Evolutionary conservation across 169 alveolate species (phyloP).

Genomic region (Eimeria necatrix): DNA sequence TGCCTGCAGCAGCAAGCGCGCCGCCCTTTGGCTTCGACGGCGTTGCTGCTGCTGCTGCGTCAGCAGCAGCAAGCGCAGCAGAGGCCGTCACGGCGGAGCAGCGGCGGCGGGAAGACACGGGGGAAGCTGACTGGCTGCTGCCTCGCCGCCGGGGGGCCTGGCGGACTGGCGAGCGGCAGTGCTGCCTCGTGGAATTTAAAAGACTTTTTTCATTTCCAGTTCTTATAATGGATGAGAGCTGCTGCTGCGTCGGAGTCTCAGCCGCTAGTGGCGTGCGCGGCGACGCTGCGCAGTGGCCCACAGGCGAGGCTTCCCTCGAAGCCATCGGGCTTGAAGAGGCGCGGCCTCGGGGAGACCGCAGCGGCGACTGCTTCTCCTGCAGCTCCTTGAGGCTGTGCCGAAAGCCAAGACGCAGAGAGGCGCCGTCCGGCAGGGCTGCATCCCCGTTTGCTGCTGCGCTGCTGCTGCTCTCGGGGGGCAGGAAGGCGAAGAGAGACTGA

Average conservation of each 20-base stretch:
- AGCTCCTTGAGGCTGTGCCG: conserved; percentile 72
- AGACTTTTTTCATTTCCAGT: too few species aligned
- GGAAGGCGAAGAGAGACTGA: conserved; percentile 73
- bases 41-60: conserved; percentile 59
- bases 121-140: conserved; percentile 46
- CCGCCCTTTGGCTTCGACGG: conserved; percentile 51
- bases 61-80: conserved; percentile 67
- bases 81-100: conserved; percentile 28
- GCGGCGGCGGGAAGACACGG: conserved; percentile 63
- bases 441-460: conserved; percentile 23
- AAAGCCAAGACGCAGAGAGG: conserved; percentile 67
- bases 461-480: conserved; percentile 47
- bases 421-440: conserved; percentile 47
- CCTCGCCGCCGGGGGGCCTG: conserved; percentile 64
- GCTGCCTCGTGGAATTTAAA: too few species aligned
- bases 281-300: not conserved
- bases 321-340: conserved; percentile 38
- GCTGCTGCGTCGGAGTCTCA: not conserved
- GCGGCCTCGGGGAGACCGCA: conserved; percentile 65
- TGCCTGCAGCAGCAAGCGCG: conserved; percentile 40
- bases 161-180: conserved; percentile 48
- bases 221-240: too few species aligned
- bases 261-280: not conserved
- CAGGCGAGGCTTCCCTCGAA: conserved; percentile 62
- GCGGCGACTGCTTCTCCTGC: conserved; percentile 70